These are phyloP conservation scores for Lactifluus echinatus DNA, from an alignment of 768 basidiomycete species.

Conservation along the genomic window DNA sequence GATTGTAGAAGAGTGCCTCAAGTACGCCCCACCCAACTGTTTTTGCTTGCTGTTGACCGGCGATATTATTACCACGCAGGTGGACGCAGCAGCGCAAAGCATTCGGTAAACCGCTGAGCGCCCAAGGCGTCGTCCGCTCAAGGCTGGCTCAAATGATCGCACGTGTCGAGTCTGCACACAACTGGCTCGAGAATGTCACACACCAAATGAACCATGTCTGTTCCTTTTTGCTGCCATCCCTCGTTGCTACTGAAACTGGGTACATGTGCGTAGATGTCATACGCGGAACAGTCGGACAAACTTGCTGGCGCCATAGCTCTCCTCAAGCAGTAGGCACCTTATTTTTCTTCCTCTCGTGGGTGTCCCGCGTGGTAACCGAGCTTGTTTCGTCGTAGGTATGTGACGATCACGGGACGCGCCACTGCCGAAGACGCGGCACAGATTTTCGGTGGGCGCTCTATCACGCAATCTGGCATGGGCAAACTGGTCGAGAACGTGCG, in stretches of 20 bases:
- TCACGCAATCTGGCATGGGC: conserved; percentile 86
- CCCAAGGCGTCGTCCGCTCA: conserved; percentile 79
- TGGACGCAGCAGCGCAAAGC: conserved; percentile 87
- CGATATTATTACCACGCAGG: conserved; percentile 31
- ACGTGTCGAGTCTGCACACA: conserved; percentile 75
- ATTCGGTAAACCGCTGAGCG: conserved; percentile 78
- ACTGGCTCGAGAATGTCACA: conserved; percentile 85
- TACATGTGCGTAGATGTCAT: conserved; percentile 56
- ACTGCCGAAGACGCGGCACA: conserved; percentile 69
- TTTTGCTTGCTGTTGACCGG: not conserved
- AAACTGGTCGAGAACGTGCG: conserved; percentile 68
- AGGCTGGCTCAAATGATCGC: conserved; percentile 89
- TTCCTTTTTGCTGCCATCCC: not conserved
- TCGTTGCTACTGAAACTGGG: conserved; percentile 15
- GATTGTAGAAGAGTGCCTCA: conserved; percentile 84
- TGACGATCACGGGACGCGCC: conserved; percentile 58
- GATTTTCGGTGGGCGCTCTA: conserved; percentile 82
- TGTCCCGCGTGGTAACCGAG: conserved; percentile 9
- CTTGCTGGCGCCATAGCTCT: conserved; percentile 86
- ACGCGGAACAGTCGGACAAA: conserved; percentile 73
- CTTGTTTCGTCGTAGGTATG: conserved; percentile 41
- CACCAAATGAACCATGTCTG: conserved; percentile 86
- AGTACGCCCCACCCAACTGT: conserved; percentile 35
- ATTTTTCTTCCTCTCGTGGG: not conserved
- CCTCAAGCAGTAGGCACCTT: conserved; percentile 64